Conservation (phyloP, 129 eudicot genomes). For the Saussurea involucrata region DNA sequence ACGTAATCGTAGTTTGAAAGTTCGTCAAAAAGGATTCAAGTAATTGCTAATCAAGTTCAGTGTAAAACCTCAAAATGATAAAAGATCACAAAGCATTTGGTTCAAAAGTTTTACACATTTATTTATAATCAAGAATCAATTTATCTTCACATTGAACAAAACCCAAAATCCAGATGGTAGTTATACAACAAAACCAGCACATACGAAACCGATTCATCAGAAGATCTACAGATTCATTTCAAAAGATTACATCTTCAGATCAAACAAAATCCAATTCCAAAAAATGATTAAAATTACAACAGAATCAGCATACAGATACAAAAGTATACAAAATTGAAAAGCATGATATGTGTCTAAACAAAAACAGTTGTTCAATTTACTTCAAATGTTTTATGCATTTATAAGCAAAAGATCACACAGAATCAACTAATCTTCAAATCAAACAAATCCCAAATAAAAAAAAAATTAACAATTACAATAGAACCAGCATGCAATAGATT, state of each 20-base stretch:
- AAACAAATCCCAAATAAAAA: background rate
- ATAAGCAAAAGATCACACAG: background rate
- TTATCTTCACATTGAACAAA: background rate
- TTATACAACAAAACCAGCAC: too few species aligned
- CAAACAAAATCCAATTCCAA: slow-evolving; percentile 9
- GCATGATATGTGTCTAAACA: background rate
- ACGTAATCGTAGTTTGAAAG: too few species aligned
- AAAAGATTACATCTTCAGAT: background rate
- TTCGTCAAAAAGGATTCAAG: background rate
- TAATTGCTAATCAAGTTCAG: background rate
- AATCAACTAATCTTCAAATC: background rate
- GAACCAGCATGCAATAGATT: background rate
- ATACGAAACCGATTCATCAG: background rate
- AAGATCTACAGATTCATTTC: background rate
- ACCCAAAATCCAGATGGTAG: background rate
- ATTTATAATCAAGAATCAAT: background rate
- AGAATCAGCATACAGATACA: background rate
- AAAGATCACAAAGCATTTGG: background rate
- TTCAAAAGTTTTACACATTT: background rate
- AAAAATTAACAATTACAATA: background rate
- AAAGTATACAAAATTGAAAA: background rate
- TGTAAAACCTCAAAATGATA: slow-evolving; percentile 4
- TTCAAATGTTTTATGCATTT: background rate
- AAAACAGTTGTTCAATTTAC: background rate
- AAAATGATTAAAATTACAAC: background rate